Percentiles rank a stretch among this genome's conserved stretches.
phyloP scores from a whole-genome alignment of 495 filamentous ascomycete species.

The Pyrenula aspistea region DNA sequence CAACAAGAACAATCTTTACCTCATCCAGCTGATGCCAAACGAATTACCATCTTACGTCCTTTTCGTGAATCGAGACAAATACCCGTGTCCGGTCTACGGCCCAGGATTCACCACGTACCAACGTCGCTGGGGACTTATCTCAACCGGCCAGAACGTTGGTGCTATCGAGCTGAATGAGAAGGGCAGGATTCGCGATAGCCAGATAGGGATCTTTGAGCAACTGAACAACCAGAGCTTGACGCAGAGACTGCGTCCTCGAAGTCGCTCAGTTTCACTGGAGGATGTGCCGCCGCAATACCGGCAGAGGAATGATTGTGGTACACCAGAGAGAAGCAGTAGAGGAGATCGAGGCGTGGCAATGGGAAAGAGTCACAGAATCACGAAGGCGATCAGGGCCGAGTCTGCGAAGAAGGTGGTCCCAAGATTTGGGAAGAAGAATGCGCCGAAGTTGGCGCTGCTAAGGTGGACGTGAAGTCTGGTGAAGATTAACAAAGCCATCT shows the following conservation, averaged over 20 bases:
- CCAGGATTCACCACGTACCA: neutral
- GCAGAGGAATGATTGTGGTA: neutral
- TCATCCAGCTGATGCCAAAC: neutral
- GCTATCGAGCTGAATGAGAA: neutral
- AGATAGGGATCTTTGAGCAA: neutral
- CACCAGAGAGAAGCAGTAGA: neutral
- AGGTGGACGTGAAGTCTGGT: neutral
- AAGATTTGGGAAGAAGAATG: neutral
- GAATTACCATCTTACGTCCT: neutral
- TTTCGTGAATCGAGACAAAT: neutral
- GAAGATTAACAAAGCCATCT: no score
- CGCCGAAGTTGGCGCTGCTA: neutral
- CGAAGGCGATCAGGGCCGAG: neutral
- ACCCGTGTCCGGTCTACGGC: neutral
- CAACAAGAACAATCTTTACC: neutral
- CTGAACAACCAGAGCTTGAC: neutral
- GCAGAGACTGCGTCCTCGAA: neutral
- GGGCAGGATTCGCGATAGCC: neutral
- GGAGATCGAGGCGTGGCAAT: neutral
- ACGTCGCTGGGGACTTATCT: neutral
- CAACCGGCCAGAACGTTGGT: neutral
- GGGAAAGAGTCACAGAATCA: neutral
- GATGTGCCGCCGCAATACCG: neutral
- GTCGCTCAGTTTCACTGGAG: neutral
- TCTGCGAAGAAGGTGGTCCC: neutral